Conservation (phyloP, 176 grass and related monocot species). For the Lolium perenne region DNA sequence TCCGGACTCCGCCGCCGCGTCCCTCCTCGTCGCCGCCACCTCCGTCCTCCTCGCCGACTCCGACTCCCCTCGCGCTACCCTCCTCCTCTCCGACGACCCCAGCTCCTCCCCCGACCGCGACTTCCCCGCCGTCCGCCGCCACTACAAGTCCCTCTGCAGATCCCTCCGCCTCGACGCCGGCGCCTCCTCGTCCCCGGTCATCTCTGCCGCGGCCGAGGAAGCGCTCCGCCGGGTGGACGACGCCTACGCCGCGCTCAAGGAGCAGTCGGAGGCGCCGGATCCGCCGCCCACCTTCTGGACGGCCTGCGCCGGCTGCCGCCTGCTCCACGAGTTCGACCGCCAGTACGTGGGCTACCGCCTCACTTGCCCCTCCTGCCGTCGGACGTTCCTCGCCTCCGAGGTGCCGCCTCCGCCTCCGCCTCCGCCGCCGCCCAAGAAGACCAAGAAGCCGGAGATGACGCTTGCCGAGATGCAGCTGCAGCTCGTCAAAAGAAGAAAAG, state of each 20-base stretch:
- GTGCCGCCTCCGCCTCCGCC: conserved; percentile 43
- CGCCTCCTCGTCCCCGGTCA: not conserved
- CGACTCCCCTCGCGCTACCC: conserved; percentile 56
- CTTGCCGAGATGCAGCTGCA: conserved; percentile 77
- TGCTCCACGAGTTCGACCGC: conserved; percentile 87
- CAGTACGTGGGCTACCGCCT: conserved; percentile 84
- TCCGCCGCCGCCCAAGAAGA: conserved; percentile 44
- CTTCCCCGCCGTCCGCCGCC: conserved; percentile 49
- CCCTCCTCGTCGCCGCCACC: conserved; percentile 52
- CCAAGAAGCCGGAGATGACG: conserved; percentile 70
- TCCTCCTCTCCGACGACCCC: conserved; percentile 45
- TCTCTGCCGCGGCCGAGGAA: conserved; percentile 49
- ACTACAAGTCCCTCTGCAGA: conserved; percentile 75
- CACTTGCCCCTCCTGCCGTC: conserved; percentile 82
- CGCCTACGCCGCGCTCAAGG: conserved; percentile 67
- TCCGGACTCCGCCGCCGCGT: conserved; percentile 37
- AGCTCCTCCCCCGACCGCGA: not conserved
- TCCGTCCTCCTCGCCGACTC: conserved; percentile 64
- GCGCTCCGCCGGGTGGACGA: conserved; percentile 61
- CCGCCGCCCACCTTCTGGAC: conserved; percentile 76
- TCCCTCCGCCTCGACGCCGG: conserved; percentile 51
- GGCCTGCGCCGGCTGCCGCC: conserved; percentile 76
- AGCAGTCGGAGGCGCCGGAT: conserved; percentile 33
- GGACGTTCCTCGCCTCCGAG: conserved; percentile 79
- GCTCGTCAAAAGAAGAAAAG: conserved; percentile 61